Base-by-base conservation (phyloP, 2,329 filamentous ascomycete species). In the Fusarium austroafricanum region DNA sequence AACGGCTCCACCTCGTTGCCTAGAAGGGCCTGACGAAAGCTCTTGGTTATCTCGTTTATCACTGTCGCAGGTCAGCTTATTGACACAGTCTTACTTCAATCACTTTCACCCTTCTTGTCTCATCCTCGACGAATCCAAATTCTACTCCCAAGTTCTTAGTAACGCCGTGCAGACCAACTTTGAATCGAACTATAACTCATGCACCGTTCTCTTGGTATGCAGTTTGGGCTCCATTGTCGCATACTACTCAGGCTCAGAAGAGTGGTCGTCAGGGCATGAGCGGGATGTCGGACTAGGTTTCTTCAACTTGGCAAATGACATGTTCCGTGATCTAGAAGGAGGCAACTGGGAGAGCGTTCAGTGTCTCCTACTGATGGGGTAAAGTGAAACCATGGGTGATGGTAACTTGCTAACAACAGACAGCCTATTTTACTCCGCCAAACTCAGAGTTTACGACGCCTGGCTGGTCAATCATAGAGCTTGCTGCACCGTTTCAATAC, bases 291-390 rank as follows among this genome's bases (percentile, higher is more conserved):
- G 50, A 2, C 20, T 65, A 6, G 51, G 58, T 10, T 56, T 68
- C 15, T 67, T 68, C 17, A 67, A 61, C 18, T 9, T 68, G 5
- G 63, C 66, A 7, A 59, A 37, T 5, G 40, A 26, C 1, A 51
- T 60, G 55, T 68, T 68, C 17, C 46, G 58, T 4, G 40, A 58
- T 6, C 10, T 52, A 0, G 63, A 67, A 9, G 45, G 29, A 2
- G 51, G 51, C 6, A 40, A 67, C 10, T 68, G 63, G 63, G 49
- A 43, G 2, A 68, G 55, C 12, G 42, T 67, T 9, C 58, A 65
- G 31, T 68, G 63, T 21, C 38, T 68, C 4, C 49, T 68, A 1
- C 26, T 68, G 0, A 67, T 65, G 64, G 66, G 66, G 59, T 68
- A 23, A 23, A 52, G 59, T 23, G 20, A 6, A 9, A 3, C 29